These are phyloP conservation scores for Spathaspora boniae DNA, from an alignment of 805 yeast species.

Conservation along the genomic window DNA sequence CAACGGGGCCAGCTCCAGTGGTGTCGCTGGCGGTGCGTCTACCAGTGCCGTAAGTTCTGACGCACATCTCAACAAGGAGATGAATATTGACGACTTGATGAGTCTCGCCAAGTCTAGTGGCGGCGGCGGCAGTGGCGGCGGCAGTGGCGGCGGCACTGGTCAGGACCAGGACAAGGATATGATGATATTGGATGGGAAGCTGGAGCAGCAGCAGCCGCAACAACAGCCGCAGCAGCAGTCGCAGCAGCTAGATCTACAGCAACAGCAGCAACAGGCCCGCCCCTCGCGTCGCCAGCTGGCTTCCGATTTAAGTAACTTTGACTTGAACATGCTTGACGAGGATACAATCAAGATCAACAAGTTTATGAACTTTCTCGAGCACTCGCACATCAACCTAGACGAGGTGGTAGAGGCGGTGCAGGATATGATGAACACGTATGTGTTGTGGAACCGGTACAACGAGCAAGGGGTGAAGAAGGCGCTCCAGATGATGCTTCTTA, in stretches of 20 bases:
- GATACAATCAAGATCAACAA: slow-evolving; percentile 48
- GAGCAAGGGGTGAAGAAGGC: slow-evolving; percentile 56
- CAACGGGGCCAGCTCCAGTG: slow-evolving; percentile 13
- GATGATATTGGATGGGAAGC: not conserved
- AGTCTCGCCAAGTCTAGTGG: slow-evolving; percentile 9
- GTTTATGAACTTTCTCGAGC: slow-evolving; percentile 65
- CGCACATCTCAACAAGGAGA: slow-evolving; percentile 16
- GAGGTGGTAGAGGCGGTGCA: slow-evolving; percentile 81
- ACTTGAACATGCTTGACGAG: slow-evolving; percentile 24
- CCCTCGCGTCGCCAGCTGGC: not conserved
- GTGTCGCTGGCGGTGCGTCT: slow-evolving; percentile 9
- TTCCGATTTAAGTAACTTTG: slow-evolving; percentile 10
- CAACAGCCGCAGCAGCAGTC: slow-evolving; percentile 5
- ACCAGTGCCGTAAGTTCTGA: slow-evolving; percentile 10
- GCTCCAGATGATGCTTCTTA: slow-evolving; percentile 40
- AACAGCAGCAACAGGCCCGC: not conserved
- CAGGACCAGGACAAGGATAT: too few relatives aligned
- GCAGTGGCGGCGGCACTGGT: not conserved
- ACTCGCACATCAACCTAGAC: slow-evolving; percentile 71
- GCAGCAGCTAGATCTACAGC: not conserved
- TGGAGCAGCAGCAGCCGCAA: not conserved
- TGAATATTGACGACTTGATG: slow-evolving; percentile 40
- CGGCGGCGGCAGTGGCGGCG: slow-evolving; percentile 2
- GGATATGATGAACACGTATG: slow-evolving; percentile 76
- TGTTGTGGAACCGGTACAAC: slow-evolving; percentile 82